Percentiles rank a stretch among this genome's conserved stretches.
Evolutionary conservation across 257 asterid species (phyloP).

Genomic region (Solanum infundibuliforme): DNA sequence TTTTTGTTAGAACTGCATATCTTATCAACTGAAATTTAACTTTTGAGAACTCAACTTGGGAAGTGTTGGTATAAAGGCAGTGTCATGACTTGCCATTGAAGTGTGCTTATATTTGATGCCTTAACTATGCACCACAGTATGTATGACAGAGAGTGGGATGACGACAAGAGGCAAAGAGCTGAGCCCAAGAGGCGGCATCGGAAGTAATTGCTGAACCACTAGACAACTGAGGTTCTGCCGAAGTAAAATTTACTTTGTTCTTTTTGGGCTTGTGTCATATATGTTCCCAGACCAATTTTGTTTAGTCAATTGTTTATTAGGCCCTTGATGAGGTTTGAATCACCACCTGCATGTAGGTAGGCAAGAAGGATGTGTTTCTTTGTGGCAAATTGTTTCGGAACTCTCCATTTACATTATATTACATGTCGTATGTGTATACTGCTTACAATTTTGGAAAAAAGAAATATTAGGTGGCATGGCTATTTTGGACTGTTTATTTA

Average conservation of each 20-base stretch:
- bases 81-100: neutral
- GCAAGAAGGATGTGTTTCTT: neutral
- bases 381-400: neutral
- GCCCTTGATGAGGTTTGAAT: neutral
- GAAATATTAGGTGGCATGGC: neutral
- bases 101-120: constrained; percentile 11
- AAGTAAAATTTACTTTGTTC: neutral
- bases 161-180: constrained; percentile 92
- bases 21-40: neutral
- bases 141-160: constrained; percentile 97
- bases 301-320: neutral
- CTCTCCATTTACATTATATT: neutral
- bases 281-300: neutral
- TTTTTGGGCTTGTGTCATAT: neutral
- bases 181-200: constrained; percentile 92
- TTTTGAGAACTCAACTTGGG: neutral
- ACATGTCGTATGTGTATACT: neutral
- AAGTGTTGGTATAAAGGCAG: neutral
- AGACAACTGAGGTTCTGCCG: neutral
- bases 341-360: neutral
- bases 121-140: constrained; percentile 39
- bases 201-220: constrained; percentile 22
- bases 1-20: neutral
- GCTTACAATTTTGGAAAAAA: neutral
- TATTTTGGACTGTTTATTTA: neutral